phyloP scores from a whole-genome alignment of 2,329 filamentous ascomycete species.

The Fusarium udum region DNA sequence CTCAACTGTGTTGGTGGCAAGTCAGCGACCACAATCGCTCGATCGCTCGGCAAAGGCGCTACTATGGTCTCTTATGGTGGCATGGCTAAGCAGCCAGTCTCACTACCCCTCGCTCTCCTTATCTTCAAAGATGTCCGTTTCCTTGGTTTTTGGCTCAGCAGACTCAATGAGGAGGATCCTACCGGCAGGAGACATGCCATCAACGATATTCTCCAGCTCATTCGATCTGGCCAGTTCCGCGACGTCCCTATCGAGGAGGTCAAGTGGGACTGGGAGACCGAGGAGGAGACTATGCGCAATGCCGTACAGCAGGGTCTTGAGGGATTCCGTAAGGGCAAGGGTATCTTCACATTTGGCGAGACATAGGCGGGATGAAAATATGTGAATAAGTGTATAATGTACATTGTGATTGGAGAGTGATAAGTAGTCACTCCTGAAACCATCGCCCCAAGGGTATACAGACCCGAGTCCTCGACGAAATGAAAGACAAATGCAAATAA shows the following conservation, averaged over 20 bases:
- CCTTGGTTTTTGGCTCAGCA: slow-evolving; percentile 93
- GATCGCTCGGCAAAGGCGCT: slow-evolving; percentile 72
- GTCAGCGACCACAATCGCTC: slow-evolving; percentile 80
- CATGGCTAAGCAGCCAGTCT: slow-evolving; percentile 89
- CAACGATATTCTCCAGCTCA: slow-evolving; percentile 82
- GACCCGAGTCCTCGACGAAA: neutral
- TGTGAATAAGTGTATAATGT: neutral
- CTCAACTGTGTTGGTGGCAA: slow-evolving; percentile 96
- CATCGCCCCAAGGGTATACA: neutral
- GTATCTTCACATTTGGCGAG: slow-evolving; percentile 82
- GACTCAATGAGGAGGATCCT: slow-evolving; percentile 82
- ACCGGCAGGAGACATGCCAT: slow-evolving; percentile 81
- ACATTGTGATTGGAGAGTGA: neutral
- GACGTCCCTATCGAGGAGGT: slow-evolving; percentile 86
- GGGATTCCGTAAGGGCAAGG: slow-evolving; percentile 88
- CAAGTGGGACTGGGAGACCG: slow-evolving; percentile 84
- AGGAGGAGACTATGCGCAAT: slow-evolving; percentile 71
- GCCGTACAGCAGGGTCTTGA: slow-evolving; percentile 85
- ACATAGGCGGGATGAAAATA: slow-evolving; percentile 51
- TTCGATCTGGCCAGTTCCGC: slow-evolving; percentile 78
- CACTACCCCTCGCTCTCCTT: slow-evolving; percentile 81
- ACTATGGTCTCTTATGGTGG: slow-evolving; percentile 94
- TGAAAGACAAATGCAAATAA: neutral
- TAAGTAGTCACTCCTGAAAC: neutral
- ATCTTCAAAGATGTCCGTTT: slow-evolving; percentile 95